Evolutionary conservation across 169 alveolate genomes (phyloP).

Genomic region (Sarcocystis neurona): DNA sequence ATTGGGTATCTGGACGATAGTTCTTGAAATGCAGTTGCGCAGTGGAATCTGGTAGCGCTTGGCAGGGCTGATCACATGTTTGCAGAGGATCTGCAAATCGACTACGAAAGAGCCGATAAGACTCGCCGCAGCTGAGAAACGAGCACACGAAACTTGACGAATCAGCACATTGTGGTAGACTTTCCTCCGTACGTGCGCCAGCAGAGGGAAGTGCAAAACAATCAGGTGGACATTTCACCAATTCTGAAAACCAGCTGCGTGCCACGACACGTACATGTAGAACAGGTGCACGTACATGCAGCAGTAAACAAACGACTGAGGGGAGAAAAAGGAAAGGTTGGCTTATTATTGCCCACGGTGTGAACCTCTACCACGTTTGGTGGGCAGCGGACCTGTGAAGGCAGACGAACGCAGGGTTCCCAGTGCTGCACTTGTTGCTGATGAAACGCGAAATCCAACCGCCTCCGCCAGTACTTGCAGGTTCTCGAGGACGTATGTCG

Average conservation of each 20-base stretch:
- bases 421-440: background rate
- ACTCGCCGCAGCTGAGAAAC: background rate
- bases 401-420: background rate
- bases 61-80: background rate
- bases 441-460: background rate
- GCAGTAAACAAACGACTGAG: background rate
- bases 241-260: background rate
- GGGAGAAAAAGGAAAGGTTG: background rate
- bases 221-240: background rate
- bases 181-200: no score
- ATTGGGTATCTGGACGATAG: background rate
- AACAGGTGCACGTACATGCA: background rate
- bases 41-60: background rate
- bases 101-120: background rate
- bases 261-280: background rate
- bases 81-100: slow-evolving; percentile 8
- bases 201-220: background rate
- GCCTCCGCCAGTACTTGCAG: background rate
- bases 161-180: background rate
- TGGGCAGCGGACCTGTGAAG: background rate
- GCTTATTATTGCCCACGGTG: background rate
- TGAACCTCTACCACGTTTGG: no score
- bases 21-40: background rate
- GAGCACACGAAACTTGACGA: background rate
- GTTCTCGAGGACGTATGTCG: background rate